Evolutionary conservation across 495 filamentous ascomycete species (phyloP).

Genomic region (Staphylotrichum longicolle): DNA sequence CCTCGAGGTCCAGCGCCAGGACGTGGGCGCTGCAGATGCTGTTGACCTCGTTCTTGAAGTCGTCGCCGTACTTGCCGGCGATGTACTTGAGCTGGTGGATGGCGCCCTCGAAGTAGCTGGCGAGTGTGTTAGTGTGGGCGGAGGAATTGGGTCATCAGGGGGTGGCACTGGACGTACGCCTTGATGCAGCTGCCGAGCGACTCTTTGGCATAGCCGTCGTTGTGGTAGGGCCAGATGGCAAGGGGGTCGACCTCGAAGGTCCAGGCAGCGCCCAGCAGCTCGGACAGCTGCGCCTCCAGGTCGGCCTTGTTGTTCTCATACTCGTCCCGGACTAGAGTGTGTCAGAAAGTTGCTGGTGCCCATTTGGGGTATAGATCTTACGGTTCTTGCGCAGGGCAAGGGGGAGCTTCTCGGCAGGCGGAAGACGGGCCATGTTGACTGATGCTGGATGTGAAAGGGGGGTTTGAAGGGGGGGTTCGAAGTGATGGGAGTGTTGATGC

Average conservation of each 20-base stretch:
- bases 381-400: constrained; percentile 54
- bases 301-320: constrained; percentile 49
- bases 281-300: constrained; percentile 43
- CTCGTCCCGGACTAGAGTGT: constrained; percentile 47
- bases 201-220: constrained; percentile 47
- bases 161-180: constrained; percentile 30
- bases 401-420: constrained; percentile 52
- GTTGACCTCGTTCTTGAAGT: constrained; percentile 49
- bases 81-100: constrained; percentile 43
- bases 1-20: constrained; percentile 48
- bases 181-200: constrained; percentile 46
- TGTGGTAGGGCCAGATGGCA: constrained; percentile 49
- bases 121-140: constrained; percentile 1
- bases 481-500: neutral
- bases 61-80: constrained; percentile 32
- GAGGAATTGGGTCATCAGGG: neutral
- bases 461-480: neutral
- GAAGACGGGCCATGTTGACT: constrained; percentile 39
- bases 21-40: constrained; percentile 43
- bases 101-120: constrained; percentile 47
- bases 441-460: neutral
- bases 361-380: constrained; percentile 26
- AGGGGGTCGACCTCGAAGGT: constrained; percentile 48
- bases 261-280: constrained; percentile 46
- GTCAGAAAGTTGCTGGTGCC: constrained; percentile 7